Base-by-base conservation (phyloP, 2,329 filamentous ascomycete genomes). In the Pezizomycotina sp. region DNA sequence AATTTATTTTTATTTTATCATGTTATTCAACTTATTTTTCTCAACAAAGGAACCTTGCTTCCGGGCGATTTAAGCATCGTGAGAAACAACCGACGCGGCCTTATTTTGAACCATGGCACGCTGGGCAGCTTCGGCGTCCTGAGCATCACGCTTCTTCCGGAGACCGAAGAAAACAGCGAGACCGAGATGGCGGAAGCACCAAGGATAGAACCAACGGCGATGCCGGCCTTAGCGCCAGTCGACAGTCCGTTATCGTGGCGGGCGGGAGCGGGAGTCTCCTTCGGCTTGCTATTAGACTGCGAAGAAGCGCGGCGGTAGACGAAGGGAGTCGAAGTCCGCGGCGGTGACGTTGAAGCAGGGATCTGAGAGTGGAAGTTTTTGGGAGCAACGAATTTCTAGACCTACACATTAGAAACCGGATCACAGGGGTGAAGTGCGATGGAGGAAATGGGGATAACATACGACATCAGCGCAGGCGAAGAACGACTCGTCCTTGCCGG, bases 391-490 rank as follows among this genome's bases (percentile, higher is more conserved):
- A 4, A 25, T 31, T 7, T 18, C 8, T 10, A 9, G 29, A 18
- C 12, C 9, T 9, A 9, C 22, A 21, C 7, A 31, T 31, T 2
- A 8, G 12, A 10, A 22, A 12, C 5, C 27, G 14, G 5, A 15
- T 14, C 21, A 18, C 13, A 16, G n/a, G 13, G 5, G 13, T 23
- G 19, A 9, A 34, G 7, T 5, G 29, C 29, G 6, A 18, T 6
- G 13, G 18, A 18, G 27, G 18, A 15, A 3, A 7, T 28, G 15
- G 1, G 24, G 28, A 5, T 3, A n/a, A 36, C 55, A 49, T 51
- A 58, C 55, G 38, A 66, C 60, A 52, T 66, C 63, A 19, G 63
- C 59, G 44, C 63, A 66, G 20, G 63, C 61, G 38, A 63, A 66
- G 50, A 63, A 64, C 13, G 59, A 62, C 44, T 59, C 52, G 26